Evolutionary conservation across 75 land plant species (phyloP).

Genomic region (Selaginella moellendorffii): DNA sequence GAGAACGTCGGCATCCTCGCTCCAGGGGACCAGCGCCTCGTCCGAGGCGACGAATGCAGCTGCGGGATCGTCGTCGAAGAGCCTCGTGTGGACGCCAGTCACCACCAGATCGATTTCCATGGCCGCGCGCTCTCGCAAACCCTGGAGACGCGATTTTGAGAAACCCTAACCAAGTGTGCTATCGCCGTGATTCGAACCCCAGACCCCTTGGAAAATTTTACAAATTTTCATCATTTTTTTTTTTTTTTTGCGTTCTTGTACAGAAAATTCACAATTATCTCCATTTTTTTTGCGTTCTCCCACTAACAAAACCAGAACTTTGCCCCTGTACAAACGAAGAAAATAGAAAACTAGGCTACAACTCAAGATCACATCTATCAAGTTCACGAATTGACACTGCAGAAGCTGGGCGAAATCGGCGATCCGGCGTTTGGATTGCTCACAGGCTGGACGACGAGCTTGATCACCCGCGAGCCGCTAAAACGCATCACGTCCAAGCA

Average conservation of each 20-base stretch:
- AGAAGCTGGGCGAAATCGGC: background rate
- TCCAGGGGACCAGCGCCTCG: slow-evolving; percentile 58
- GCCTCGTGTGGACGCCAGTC: slow-evolving; percentile 50
- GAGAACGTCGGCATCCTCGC: slow-evolving; percentile 31
- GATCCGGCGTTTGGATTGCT: background rate
- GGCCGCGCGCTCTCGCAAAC: background rate
- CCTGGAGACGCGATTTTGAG: background rate
- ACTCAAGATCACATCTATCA: too few species aligned
- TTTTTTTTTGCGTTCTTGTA: too few species aligned
- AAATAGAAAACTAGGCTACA: too few species aligned
- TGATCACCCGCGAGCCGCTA: slow-evolving; percentile 32
- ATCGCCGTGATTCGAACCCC: too few species aligned
- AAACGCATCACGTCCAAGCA: slow-evolving; percentile 46
- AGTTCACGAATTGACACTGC: background rate
- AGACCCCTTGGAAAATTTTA: too few species aligned
- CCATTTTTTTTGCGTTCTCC: too few species aligned
- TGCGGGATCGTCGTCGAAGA: slow-evolving; percentile 74
- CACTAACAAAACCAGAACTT: too few species aligned
- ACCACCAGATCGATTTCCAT: slow-evolving; percentile 12
- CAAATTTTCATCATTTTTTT: background rate
- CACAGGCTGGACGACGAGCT: slow-evolving; percentile 31
- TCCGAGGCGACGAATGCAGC: slow-evolving; percentile 61
- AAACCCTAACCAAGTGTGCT: background rate
- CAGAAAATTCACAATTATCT: too few species aligned
- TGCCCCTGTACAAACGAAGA: too few species aligned